Conservation (phyloP, 2,329 filamentous ascomycete species). For the Phyllachora maydis region DNA sequence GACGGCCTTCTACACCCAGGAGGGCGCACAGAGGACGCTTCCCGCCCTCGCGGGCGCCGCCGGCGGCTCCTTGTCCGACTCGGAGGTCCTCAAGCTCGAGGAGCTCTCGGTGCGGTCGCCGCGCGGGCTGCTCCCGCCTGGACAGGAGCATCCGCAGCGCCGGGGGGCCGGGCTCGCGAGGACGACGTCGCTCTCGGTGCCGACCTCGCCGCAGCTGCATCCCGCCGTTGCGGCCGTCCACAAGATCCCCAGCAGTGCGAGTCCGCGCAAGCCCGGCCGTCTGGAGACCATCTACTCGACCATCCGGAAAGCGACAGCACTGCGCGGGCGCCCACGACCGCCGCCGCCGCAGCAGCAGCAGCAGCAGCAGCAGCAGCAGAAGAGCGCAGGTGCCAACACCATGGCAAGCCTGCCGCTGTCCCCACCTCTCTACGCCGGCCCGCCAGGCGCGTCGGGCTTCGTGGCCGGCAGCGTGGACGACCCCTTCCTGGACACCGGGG, state of each 20-base stretch:
- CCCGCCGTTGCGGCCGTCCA: too few species aligned
- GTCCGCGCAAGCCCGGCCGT: constrained; percentile 8
- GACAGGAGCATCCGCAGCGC: too few species aligned
- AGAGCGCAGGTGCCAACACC: constrained; percentile 3
- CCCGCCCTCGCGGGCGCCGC: too few species aligned
- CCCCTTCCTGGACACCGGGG: constrained; percentile 8
- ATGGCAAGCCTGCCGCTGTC: constrained; percentile 4
- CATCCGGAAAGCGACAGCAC: constrained; percentile 10
- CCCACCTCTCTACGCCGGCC: constrained; percentile 4
- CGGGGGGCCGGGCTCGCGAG: neutral
- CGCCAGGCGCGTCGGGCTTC: constrained; percentile 5
- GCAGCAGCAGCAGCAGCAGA: constrained; percentile 2
- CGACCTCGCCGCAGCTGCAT: constrained; percentile 5
- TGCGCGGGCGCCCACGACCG: constrained; percentile 4
- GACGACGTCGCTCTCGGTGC: constrained; percentile 5
- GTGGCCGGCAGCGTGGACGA: constrained; percentile 9
- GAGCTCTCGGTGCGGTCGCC: constrained; percentile 12
- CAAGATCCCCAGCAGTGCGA: too few species aligned
- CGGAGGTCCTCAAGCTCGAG: constrained; percentile 12
- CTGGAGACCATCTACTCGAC: constrained; percentile 11
- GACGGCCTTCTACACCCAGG: constrained; percentile 1
- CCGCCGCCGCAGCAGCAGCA: too few species aligned
- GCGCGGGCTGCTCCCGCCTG: constrained; percentile 4
- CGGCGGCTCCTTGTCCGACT: constrained; percentile 11
- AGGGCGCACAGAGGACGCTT: constrained; percentile 3